Base-by-base conservation (phyloP, 2,329 filamentous ascomycete genomes). In the Botryosphaeria dothidea region DNA sequence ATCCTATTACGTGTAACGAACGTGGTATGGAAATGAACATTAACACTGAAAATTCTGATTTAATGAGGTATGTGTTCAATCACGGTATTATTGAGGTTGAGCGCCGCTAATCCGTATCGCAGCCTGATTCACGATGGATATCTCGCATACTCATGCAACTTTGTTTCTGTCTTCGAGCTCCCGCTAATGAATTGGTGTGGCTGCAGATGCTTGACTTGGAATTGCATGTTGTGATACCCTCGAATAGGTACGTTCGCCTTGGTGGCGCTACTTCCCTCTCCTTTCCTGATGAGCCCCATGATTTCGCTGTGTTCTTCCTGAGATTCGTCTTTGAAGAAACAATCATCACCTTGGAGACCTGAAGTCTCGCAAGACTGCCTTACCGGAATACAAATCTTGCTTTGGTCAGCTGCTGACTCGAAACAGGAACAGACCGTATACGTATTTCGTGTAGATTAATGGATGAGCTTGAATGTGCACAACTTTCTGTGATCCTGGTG, bases 41-140 rank as follows among this genome's bases (percentile, higher is more conserved):
- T 74, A 71, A 83, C 83, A 86, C 82, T 83, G 80, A 85, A 86
- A 86, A 88, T 86, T 88, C 86, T 88, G 86, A 88, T 88, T 88
- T 88, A 88, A 88, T 88, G 86, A 88, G 85, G 85, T 81, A 78
- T 70, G 76, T 71, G 17, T 6, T 21, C 8, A 38, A 13, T 8
- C 13, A n/a, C 27, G 4, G 52, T 17, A 17, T 7, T 4, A 6
- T 13, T 13, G 19, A 9, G 64, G 11, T 6, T 17, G 41, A 15
- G 5, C 19, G 8, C 7, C 48, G 29, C 61, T 52, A 23, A 67
- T 74, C 78, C 70, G 78, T 66, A 17, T 7, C 23, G 19, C 54
- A 78, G 77, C 69, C 75, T 78, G 74, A 76, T 71, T 68, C 68
- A 71, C 74, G 74, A 77, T 78, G 76, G 72, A 62, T 54, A 45